phyloP scores from a whole-genome alignment of 163 green algal species.

The Scenedesmus sp. region DNA sequence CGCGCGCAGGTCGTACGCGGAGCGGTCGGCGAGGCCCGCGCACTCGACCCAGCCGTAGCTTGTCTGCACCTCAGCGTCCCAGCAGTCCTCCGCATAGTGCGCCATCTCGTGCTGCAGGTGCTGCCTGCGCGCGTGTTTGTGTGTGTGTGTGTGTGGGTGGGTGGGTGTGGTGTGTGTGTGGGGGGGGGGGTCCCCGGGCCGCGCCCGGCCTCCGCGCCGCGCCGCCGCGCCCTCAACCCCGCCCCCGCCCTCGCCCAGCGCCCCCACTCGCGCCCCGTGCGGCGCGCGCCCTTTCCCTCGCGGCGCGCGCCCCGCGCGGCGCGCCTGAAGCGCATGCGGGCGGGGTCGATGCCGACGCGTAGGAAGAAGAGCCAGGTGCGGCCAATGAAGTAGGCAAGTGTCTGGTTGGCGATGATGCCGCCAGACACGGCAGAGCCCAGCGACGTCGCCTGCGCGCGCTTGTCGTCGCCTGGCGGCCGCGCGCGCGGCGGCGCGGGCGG shows the following conservation, averaged over 20 bases:
- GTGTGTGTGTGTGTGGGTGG: no score
- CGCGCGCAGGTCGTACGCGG: conserved; percentile 92
- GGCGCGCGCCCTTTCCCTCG: no score
- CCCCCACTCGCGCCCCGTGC: no score
- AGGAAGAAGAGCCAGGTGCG: conserved; percentile 95
- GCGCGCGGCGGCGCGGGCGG: no score
- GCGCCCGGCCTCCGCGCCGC: no score
- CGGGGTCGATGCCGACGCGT: conserved; percentile 71
- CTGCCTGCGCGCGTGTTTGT: no score
- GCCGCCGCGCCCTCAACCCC: no score
- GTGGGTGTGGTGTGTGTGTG: no score
- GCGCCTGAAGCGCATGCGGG: conserved; percentile 89
- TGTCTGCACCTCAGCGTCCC: conserved; percentile 98
- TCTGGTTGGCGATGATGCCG: conserved; percentile 98
- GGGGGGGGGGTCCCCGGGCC: no score
- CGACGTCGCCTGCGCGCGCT: conserved; percentile 80
- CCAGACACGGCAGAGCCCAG: conserved; percentile 82
- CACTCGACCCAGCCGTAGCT: conserved; percentile 99
- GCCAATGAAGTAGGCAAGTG: conserved; percentile 99
- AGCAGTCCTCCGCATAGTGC: conserved; percentile 97
- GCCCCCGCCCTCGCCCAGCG: no score
- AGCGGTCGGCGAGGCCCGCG: conserved; percentile 95
- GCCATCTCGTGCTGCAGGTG: conserved; percentile 59
- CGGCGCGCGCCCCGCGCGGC: no score
- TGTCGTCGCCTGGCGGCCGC: conserved; percentile 70